These are phyloP conservation scores for Lachancea waltii DNA, from an alignment of 805 yeast genomes.

Conservation along the genomic window DNA sequence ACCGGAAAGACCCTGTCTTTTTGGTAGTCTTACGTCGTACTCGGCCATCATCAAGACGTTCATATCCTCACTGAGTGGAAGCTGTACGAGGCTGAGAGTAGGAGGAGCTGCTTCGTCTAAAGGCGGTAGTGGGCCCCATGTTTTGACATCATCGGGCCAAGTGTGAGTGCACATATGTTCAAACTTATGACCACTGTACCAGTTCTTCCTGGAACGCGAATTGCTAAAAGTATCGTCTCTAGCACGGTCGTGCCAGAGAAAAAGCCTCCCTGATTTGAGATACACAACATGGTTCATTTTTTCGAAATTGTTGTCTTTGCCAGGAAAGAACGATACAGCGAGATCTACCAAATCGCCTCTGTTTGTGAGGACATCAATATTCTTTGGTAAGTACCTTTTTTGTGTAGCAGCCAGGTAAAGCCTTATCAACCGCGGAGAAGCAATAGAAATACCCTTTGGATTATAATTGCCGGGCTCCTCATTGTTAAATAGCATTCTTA, in stretches of 20 bases:
- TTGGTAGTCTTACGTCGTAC: constrained; percentile 2
- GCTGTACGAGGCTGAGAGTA: not conserved
- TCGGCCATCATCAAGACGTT: constrained; percentile 5
- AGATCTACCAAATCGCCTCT: constrained; percentile 8
- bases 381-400: not conserved
- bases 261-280: constrained; percentile 1
- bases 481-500: not conserved
- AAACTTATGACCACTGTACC: constrained; percentile 9
- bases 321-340: constrained; percentile 4
- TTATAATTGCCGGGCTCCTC: constrained; percentile 2
- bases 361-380: constrained; percentile 3
- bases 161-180: constrained; percentile 5
- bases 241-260: constrained; percentile 4
- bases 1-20: not conserved
- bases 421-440: not conserved
- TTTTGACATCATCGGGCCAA: constrained; percentile 2
- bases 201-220: constrained; percentile 1
- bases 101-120: not conserved
- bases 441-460: not conserved
- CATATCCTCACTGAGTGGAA: not conserved
- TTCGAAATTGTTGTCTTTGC: not conserved
- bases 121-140: constrained; percentile 3
- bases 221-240: constrained; percentile 4
- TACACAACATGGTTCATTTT: constrained; percentile 5
- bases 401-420: constrained; percentile 1